Evolutionary conservation across 2,329 filamentous ascomycete genomes (phyloP), one percentile per base, ranked within the genome.

Genomic region (Penicillium fuscoglaucum): DNA sequence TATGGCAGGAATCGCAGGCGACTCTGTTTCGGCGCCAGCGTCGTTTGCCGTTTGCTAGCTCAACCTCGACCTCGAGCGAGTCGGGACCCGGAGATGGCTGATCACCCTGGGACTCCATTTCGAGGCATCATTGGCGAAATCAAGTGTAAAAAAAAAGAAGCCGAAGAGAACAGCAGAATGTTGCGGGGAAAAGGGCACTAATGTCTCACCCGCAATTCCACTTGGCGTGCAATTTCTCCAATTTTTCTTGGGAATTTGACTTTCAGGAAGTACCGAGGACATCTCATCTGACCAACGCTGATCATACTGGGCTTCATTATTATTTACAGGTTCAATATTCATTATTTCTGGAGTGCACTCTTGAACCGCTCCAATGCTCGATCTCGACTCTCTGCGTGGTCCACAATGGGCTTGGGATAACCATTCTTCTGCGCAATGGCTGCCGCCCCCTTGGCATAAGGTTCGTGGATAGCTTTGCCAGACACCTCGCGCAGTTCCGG

Each of bases 1-100:
- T 90, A 75, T 97, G 96, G 77, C 93, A 97, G 74, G 96, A 92
- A 76, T 97, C 93, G 78, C 93, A 97, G 21, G 93, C 93, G 69
- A 75, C 72, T 44, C 69, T 69, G 55, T 75, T 75, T 21, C 73
- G 70, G 37, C 71, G 69, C 72, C 72, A 74, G 52, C 73, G 71
- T 56, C 71, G 71, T 51, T 75, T 76, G 33, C 66, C 63, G 51
- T 66, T 62, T 37, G 61, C 49, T 21, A 67, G 59, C n/a, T 68
- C 66, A 24, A 65, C 17, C 40, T 53, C 51, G 5, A 45, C 56
- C 17, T 53, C 51, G 5, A 45, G 56, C 8, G 63, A 58, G 49
- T 61, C 64, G 43, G 61, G 58, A 26, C 61, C 60, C 29, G 59
- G 52, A 49, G 64, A 60, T 37, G 63, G 66, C 46, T 54, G 62